These are phyloP conservation scores for Bidens hawaiensis DNA, from an alignment of 140 eudicot genomes.

Conservation along the genomic window DNA sequence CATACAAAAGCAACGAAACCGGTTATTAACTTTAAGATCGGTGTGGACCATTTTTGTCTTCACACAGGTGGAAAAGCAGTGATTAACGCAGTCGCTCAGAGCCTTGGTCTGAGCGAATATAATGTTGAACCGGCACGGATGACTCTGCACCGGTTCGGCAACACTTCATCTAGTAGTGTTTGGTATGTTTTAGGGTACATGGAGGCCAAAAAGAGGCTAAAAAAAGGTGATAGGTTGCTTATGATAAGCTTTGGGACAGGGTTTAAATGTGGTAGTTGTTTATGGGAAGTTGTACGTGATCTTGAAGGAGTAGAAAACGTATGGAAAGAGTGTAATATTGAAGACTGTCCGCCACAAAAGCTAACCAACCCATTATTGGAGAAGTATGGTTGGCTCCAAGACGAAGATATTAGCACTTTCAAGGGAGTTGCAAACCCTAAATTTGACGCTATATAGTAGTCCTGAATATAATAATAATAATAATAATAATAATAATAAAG, in stretches of 20 bases:
- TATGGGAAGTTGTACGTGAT: constrained; percentile 46
- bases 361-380: constrained; percentile 38
- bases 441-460: no score
- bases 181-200: no score
- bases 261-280: constrained; percentile 44
- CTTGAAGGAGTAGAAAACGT: constrained; percentile 49
- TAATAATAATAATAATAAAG: no score
- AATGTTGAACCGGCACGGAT: constrained; percentile 44
- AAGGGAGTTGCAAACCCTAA: no score
- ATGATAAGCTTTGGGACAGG: constrained; percentile 57
- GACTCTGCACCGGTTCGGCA: constrained; percentile 45
- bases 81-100: constrained; percentile 38
- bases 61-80: no score
- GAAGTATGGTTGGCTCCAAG: constrained; percentile 50
- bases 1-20: constrained; percentile 11
- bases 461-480: no score
- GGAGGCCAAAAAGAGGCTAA: no score
- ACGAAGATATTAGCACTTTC: constrained; percentile 37
- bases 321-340: constrained; percentile 41
- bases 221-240: no score
- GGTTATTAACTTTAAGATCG: constrained; percentile 28
- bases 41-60: no score
- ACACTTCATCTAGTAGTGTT: no score
- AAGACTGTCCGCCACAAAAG: constrained; percentile 35
- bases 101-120: constrained; percentile 22